A percentile compares a stretch with the other conserved stretches of the same genome.
Evolutionary conservation across 495 filamentous ascomycete genomes (phyloP).

Genomic region (Melanomma pulvis-pyrius): DNA sequence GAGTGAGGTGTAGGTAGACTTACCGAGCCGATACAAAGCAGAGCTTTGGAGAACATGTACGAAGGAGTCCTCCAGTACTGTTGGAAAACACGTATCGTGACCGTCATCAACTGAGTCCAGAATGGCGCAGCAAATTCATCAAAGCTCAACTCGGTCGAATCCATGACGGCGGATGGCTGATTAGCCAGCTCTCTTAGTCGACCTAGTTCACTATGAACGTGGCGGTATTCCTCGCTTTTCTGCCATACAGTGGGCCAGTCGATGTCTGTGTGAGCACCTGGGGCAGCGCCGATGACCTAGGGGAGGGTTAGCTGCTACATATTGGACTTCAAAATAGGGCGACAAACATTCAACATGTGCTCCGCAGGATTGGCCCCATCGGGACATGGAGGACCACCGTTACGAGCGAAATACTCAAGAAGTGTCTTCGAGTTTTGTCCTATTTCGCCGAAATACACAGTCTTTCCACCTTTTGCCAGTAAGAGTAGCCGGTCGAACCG

Average conservation of each 20-base stretch:
- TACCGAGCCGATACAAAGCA: constrained; percentile 54
- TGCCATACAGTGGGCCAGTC: constrained; percentile 85
- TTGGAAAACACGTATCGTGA: constrained; percentile 68
- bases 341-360: constrained; percentile 76
- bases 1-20: neutral
- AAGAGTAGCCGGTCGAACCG: constrained; percentile 84
- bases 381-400: constrained; percentile 72
- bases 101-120: constrained; percentile 53
- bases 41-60: constrained; percentile 74
- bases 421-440: constrained; percentile 73
- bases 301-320: neutral
- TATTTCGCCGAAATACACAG: constrained; percentile 89
- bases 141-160: constrained; percentile 9
- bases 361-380: constrained; percentile 80
- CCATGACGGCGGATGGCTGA: constrained; percentile 13
- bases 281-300: constrained; percentile 76
- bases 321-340: no score
- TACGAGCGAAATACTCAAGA: constrained; percentile 74
- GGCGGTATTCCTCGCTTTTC: constrained; percentile 53
- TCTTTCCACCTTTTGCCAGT: constrained; percentile 73
- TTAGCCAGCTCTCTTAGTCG: constrained; percentile 56
- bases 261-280: constrained; percentile 68
- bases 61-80: constrained; percentile 86
- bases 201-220: constrained; percentile 67
- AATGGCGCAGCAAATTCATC: constrained; percentile 42